Base-by-base conservation (phyloP, 306 rosid species). In the Delonix regia region DNA sequence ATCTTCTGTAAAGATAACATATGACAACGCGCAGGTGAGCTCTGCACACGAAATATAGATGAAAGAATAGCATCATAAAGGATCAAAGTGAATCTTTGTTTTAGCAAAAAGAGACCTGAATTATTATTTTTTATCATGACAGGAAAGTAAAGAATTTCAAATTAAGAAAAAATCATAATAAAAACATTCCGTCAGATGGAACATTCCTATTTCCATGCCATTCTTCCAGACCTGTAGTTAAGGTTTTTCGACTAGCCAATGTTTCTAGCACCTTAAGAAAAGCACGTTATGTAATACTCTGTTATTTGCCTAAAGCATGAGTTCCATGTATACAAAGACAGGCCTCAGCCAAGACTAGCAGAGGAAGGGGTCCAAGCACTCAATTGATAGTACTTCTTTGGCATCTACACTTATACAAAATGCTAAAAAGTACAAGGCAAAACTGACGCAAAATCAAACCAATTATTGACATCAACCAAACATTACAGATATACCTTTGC, bases 381-480 rank as follows among this genome's bases (percentile, higher is more conserved):
- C 64, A 69, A 69, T 42, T 16, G 28, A 61, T 67, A 39, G 57
- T 59, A 8, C 76, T 76, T 47, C 38, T 25, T 30, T 39, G 27
- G 16, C 66, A 48, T 45, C 62, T 21, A 25, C 53, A 59, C 69
- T 25, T 28, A 41, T 61, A 68, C 72, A 12, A 62, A 78, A 64
- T 53, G 56, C 78, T 42, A 63, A 77, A 55, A 62, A 39, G 76
- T 10, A 21, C 12, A 55, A 48, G 72, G 34, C 13, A 30, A 78
- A 78, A 63, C 68, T 45, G 71, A 69, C 44, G 48, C 48, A 66
- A 39, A 39, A 81, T 52, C 36, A 69, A 75, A 55, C 19, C 28
- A 65, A 78, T 44, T 56, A 71, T 45, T 67, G 24, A 67, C 30
- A 34, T 14, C 49, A 51, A 16, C 62, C 62, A 42, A 5, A 57